A percentile compares a stretch with the other conserved stretches of the same genome.
These are phyloP conservation scores for Penicillium concentricum DNA, from an alignment of 2,329 filamentous ascomycete genomes.

Conservation along the genomic window DNA sequence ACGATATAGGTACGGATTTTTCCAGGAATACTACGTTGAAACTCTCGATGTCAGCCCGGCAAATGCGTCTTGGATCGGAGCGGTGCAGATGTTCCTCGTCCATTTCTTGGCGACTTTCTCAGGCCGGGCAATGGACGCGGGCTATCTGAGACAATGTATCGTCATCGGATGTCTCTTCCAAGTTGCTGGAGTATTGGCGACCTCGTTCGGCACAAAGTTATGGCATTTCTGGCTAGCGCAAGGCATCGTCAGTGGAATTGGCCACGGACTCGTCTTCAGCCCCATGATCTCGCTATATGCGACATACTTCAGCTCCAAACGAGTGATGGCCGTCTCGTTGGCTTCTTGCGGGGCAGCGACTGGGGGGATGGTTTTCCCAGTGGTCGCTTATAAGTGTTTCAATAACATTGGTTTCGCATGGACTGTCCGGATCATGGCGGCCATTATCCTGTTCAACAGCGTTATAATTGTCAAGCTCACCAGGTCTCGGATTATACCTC, in stretches of 20 bases:
- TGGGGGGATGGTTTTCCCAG: slow-evolving; percentile 46
- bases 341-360: slow-evolving; percentile 39
- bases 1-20: slow-evolving; percentile 34
- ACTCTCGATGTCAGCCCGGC: slow-evolving; percentile 33
- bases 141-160: slow-evolving; percentile 35
- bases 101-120: slow-evolving; percentile 42
- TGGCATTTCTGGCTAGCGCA: slow-evolving; percentile 53
- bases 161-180: slow-evolving; percentile 9
- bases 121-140: slow-evolving; percentile 43
- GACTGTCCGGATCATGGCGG: slow-evolving; percentile 49
- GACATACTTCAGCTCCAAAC: slow-evolving; percentile 43
- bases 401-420: slow-evolving; percentile 46
- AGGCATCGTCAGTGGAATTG: slow-evolving; percentile 44
- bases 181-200: slow-evolving; percentile 48
- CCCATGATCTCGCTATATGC: slow-evolving; percentile 39
- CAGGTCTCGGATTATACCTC: slow-evolving; percentile 43
- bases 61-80: slow-evolving; percentile 49
- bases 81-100: slow-evolving; percentile 48
- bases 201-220: slow-evolving; percentile 45
- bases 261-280: slow-evolving; percentile 43
- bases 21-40: slow-evolving; percentile 46
- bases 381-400: slow-evolving; percentile 45
- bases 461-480: slow-evolving; percentile 33
- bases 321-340: slow-evolving; percentile 39
- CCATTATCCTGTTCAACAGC: slow-evolving; percentile 43